Base-by-base conservation (phyloP, 805 yeast species). In the Teunomyces atbi region DNA sequence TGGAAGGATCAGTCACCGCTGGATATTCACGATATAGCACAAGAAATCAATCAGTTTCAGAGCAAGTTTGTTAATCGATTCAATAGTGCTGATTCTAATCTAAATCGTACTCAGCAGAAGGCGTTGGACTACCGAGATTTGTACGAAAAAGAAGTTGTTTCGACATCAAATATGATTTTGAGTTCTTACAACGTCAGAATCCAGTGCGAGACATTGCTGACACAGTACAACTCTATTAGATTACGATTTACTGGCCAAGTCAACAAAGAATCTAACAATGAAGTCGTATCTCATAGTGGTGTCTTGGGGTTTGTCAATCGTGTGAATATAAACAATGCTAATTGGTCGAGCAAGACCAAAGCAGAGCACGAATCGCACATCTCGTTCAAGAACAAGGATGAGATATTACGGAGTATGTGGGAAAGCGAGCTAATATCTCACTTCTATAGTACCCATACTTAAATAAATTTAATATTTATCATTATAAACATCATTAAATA, bases 141-240 rank as follows among this genome's bases (percentile, higher is more conserved):
- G 13, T 48, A 57, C 28, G 41, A 33, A 11, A 51, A 45, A 5
- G 59, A 54, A 11, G 23, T 23, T 11, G 27, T 13, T 8, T 11
- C 34, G 27, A 12, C 20, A 10, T 13, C 16, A 5, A 6, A 29
- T 10, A 29, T 40, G 46, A 47, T 30, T 21, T 39, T 40, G 41
- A 40, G 33, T 27, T 40, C 45, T 1, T 60, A 64, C 46, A 51
- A 56, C 20, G 56, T 59, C 39, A 64, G 59, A 41, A 69, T 68
- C 20, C 74, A 69, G 45, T 62, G 71, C 50, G 75, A 71, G 48
- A 62, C 65, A 2, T 54, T 71, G 4, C 47, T 56, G 35, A 58
- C 66, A 2, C 71, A 71, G 42, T 71, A 70, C 56, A 69, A 64
- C 5, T 62, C 64, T 11, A 66, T 71, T 10, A 50, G 75, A 29